A percentile compares a stretch with the other conserved stretches of the same genome.
phyloP scores from a whole-genome alignment of 2,329 filamentous ascomycete genomes.

The Arachnomyces sp. region DNA sequence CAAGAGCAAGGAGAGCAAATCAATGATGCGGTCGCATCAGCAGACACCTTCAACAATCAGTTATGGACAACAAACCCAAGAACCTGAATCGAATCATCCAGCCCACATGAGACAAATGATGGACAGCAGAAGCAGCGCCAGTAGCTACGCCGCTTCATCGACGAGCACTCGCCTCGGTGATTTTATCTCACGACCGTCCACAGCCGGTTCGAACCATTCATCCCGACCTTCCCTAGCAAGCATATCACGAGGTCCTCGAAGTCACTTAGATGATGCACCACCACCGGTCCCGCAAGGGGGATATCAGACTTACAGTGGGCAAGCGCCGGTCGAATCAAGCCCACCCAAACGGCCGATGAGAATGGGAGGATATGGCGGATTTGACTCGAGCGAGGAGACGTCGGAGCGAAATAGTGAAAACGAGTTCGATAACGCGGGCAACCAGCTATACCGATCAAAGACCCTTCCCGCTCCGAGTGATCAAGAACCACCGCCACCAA shows the following conservation, averaged over 20 bases:
- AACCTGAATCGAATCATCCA: neutral
- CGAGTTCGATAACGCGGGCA: neutral
- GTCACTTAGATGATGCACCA: slow-evolving; percentile 25
- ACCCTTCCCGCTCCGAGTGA: neutral
- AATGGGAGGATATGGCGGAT: slow-evolving; percentile 7
- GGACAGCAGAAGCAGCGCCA: slow-evolving; percentile 23
- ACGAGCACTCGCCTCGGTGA: slow-evolving; percentile 32
- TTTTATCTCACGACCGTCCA: slow-evolving; percentile 21
- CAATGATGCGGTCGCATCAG: no score
- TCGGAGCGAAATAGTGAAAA: neutral
- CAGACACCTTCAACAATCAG: neutral
- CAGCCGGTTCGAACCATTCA: slow-evolving; percentile 19
- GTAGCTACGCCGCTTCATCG: slow-evolving; percentile 33
- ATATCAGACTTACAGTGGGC: no score
- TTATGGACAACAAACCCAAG: no score
- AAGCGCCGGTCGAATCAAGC: neutral
- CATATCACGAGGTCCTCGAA: slow-evolving; percentile 21
- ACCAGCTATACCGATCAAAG: slow-evolving; percentile 3
- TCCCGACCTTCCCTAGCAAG: slow-evolving; percentile 26
- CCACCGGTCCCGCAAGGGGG: slow-evolving; percentile 22
- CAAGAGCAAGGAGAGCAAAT: no score
- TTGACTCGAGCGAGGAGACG: neutral
- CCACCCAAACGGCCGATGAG: slow-evolving; percentile 15
- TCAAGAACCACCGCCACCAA: neutral
- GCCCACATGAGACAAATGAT: slow-evolving; percentile 15